Base-by-base conservation (phyloP, 169 alveolate species). In the Plasmodium vivax region DNA sequence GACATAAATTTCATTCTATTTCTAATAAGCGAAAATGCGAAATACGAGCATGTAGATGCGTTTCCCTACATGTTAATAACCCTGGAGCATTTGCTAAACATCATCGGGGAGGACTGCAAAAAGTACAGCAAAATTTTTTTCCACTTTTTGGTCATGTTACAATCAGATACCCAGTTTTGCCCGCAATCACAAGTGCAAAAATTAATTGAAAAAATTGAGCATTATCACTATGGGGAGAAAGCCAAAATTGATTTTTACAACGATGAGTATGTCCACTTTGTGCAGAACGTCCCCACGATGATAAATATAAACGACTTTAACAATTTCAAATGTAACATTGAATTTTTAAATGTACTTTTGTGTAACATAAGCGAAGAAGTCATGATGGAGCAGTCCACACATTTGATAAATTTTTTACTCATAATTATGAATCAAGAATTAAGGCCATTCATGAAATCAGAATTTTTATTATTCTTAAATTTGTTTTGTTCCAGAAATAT, bases 401-500 rank as follows among this genome's bases (percentile, higher is more conserved):
- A 71, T 43, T 54, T 87, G 81, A 74, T 87, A 68, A 7, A 87
- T 7, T 87, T 87, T 30, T 75, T 87, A 8, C 34, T 27, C 47
- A n/a, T 56, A 51, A 87, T 77, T 51, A 77, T 45, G 19, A 87
- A 32, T 30, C 79, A 87, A 51, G 87, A 87, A 75, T 87, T 87
- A 87, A 54, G 68, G 43, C 85, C 93, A 75, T 87, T 87, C 16
- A 87, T 87, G 23, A 87, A 87, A 77, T 75, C 85, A 4, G 93
- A 87, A 56, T 87, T 87, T 56, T 54, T 87, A 87, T 87, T 87
- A 77, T 87, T 87, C 68, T 51, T 87, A 87, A 87, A 87, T 87
- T 32, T 87, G 41, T 87, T 87, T 75, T 51, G 77, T 51, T 87
- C 87, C 10, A 87, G 30, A 43, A 79, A 87, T 87, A 36, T 71